These are phyloP conservation scores for Teunomyces funiuensis DNA, from an alignment of 805 yeast species.

Conservation along the genomic window DNA sequence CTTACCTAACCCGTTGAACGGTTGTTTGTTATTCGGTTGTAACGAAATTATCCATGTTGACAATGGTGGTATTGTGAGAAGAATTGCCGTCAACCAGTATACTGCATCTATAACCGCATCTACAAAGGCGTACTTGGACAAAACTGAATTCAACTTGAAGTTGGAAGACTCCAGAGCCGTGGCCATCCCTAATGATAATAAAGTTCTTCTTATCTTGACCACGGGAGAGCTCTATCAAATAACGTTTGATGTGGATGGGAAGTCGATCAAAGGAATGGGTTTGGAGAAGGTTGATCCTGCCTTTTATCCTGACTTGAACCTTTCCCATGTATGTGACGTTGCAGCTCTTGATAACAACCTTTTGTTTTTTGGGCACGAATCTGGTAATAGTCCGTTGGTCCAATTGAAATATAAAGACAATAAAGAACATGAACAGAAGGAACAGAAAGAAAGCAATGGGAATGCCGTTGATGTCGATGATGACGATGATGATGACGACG, in stretches of 20 bases:
- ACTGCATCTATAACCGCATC: conserved; percentile 39
- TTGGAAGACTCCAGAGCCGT: conserved; percentile 52
- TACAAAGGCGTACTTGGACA: conserved; percentile 43
- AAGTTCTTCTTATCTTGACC: conserved; percentile 30
- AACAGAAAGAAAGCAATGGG: conserved; percentile 2
- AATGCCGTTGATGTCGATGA: conserved; percentile 14
- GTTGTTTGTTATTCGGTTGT: conserved; percentile 67
- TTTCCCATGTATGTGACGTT: conserved; percentile 41
- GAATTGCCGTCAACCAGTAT: conserved; percentile 61
- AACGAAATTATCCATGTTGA: conserved; percentile 80
- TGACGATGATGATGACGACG: conserved; percentile 50
- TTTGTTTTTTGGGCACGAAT: conserved; percentile 59
- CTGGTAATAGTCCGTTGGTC: conserved; percentile 58
- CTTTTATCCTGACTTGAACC: conserved; percentile 29
- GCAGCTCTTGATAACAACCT: conserved; percentile 42
- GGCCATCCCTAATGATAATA: conserved; percentile 36
- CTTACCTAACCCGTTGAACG: conserved; percentile 63
- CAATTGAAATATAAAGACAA: conserved; percentile 33
- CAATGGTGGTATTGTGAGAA: conserved; percentile 65
- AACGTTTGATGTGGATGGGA: conserved; percentile 43
- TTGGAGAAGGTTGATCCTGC: conserved; percentile 31
- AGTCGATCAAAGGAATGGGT: conserved; percentile 35
- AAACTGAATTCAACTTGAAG: conserved; percentile 48
- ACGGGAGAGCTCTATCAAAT: conserved; percentile 36
- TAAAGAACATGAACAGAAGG: conserved; percentile 4